Percentiles rank a stretch among this genome's conserved stretches.
These are phyloP conservation scores for Verticillium nubilum DNA, from an alignment of 2,329 filamentous ascomycete species.

Conservation along the genomic window DNA sequence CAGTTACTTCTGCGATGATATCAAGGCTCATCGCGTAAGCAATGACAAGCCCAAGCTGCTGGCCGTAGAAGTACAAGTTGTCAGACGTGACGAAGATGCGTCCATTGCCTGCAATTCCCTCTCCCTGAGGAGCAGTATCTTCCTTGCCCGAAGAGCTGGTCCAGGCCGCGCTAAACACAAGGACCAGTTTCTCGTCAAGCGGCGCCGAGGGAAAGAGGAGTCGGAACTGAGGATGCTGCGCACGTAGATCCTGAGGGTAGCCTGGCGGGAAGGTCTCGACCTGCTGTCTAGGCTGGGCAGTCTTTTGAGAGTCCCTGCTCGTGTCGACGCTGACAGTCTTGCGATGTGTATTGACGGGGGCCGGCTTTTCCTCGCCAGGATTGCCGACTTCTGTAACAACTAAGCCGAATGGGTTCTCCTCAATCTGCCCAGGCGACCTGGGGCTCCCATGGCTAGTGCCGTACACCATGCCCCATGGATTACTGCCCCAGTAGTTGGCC, in stretches of 20 bases:
- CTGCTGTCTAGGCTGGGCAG: constrained; percentile 21
- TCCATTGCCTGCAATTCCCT: constrained; percentile 57
- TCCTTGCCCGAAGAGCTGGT: constrained; percentile 41
- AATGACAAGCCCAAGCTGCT: constrained; percentile 85
- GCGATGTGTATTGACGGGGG: constrained; percentile 24
- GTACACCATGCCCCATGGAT: constrained; percentile 57
- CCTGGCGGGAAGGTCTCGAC: constrained; percentile 60
- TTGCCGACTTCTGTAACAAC: constrained; percentile 28
- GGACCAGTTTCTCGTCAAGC: constrained; percentile 72
- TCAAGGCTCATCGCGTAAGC: constrained; percentile 72
- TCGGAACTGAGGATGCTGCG: constrained; percentile 89
- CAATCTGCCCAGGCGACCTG: constrained; percentile 11
- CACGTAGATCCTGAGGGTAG: constrained; percentile 76
- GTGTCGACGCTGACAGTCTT: constrained; percentile 40
- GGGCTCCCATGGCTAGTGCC: constrained; percentile 15
- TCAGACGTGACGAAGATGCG: constrained; percentile 83
- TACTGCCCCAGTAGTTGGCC: constrained; percentile 91
- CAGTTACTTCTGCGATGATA: constrained; percentile 81
- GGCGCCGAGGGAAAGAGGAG: constrained; percentile 81
- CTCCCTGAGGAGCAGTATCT: constrained; percentile 31
- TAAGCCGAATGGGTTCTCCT: constrained; percentile 36
- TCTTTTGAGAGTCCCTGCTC: constrained; percentile 18
- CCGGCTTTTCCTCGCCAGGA: constrained; percentile 16
- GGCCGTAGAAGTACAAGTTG: constrained; percentile 93
- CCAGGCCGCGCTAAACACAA: constrained; percentile 94